phyloP scores from a whole-genome alignment of 306 rosid species.

The Sphenostylis stenocarpa region DNA sequence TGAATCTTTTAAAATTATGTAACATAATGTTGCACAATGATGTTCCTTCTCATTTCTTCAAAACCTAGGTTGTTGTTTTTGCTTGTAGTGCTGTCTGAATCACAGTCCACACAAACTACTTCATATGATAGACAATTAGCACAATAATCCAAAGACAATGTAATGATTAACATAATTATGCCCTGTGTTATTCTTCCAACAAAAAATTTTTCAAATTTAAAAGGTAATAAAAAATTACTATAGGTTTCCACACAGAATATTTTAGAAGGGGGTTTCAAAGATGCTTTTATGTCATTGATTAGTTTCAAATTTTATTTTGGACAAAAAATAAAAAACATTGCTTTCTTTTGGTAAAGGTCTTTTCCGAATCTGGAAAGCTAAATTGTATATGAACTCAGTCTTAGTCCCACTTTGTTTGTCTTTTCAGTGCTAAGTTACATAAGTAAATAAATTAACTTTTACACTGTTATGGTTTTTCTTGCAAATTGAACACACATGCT shows the following conservation, averaged over 20 bases:
- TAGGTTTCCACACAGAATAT: background rate
- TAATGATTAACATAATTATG: constrained; percentile 24
- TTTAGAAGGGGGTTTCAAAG: background rate
- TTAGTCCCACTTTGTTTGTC: background rate
- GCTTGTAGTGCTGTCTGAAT: constrained; percentile 22
- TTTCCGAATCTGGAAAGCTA: constrained; percentile 9
- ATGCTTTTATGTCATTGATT: constrained; percentile 11
- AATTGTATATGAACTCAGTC: background rate
- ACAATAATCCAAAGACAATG: background rate
- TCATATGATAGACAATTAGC: constrained; percentile 15
- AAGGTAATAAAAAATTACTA: background rate
- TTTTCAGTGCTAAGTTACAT: background rate
- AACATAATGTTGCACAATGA: no score
- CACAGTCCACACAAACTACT: no score
- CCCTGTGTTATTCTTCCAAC: background rate
- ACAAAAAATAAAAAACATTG: background rate
- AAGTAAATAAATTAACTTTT: background rate
- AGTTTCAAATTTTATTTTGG: constrained; percentile 14
- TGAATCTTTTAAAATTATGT: no score
- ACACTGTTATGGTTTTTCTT: background rate
- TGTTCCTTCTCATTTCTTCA: constrained; percentile 27
- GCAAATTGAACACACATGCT: background rate
- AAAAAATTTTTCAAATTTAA: background rate
- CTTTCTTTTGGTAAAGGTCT: background rate
- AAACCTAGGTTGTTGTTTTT: background rate